Evolutionary conservation across 75 land plant species (phyloP), one percentile per base, ranked within the genome.

Genomic region (Isoetes taiwanensis): DNA sequence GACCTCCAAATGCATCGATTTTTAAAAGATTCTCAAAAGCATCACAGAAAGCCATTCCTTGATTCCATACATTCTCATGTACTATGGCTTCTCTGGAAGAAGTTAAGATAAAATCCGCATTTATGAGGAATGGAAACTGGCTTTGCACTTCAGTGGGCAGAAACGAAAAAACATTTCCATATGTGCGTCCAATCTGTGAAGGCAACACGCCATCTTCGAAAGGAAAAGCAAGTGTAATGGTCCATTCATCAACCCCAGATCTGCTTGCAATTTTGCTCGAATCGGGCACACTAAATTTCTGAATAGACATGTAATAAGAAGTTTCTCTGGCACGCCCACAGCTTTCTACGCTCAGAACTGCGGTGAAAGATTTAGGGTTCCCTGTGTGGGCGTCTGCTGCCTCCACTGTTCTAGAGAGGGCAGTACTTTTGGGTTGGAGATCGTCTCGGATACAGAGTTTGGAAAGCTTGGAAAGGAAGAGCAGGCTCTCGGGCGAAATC

Each of bases 211-310:
- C n/a, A n/a, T n/a, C n/a, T n/a, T n/a, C n/a, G n/a, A n/a, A n/a
- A 17, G 85, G 76, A 52, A 81, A 78, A 2, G 78, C 85, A 2
- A 81, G 59, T 0, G 79, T 82, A 67, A 82, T 76, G 19, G 57
- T 62, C 79, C 62, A 79, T 5, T 68, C 66, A 0, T 67, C 69
- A 4, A 76, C 65, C 11, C 72, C 76, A n/a, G 27, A 26, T 30
- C 85, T n/a, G n/a, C n/a, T n/a, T n/a, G n/a, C n/a, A n/a, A n/a
- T n/a, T n/a, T n/a, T n/a, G n/a, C n/a, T n/a, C n/a, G n/a, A n/a
- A n/a, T n/a, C n/a, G n/a, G n/a, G n/a, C n/a, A n/a, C n/a, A n/a
- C n/a, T n/a, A n/a, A n/a, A n/a, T n/a, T n/a, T n/a, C n/a, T n/a
- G n/a, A n/a, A n/a, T n/a, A n/a, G n/a, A n/a, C n/a, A n/a, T n/a